Base-by-base conservation (phyloP, 805 yeast species). In the Wickerhamiella alocasiicola region DNA sequence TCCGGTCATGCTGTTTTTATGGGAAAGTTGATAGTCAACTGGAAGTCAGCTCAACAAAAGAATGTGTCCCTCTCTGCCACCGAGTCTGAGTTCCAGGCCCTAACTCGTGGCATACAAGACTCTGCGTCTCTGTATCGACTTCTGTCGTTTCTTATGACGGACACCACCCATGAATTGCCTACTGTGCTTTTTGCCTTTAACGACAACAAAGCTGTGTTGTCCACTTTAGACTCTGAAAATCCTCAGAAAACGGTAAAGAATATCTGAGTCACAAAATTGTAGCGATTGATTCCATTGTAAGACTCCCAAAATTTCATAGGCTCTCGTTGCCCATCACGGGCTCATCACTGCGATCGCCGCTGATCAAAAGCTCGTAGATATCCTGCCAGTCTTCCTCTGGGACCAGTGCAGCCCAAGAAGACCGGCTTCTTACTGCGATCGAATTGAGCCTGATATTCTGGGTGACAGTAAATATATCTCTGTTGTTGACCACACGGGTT, bases 391-490 rank as follows among this genome's bases (percentile, higher is more conserved):
- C 39, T 1, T 9, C 20, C 12, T 17, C 28, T 6, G 26, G 28
- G 6, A 29, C 31, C n/a, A 23, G 17, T 7, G 21, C n/a, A 11
- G 39, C 39, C 31, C 28, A 21, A 12, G 17, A 28, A 2, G 27
- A 26, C 11, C 44, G 25, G 2, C 32, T 28, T 6, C 40, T 36
- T 9, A 24, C 9, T 4, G 40, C 44, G 24, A 31, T 35, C 12
- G 44, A 41, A 6, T 20, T 12, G 18, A 35, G 24, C 20, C 44
- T 39, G 12, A 26, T 13, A 13, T 16, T 11, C 32, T 41, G 44
- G 4, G 44, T 41, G 23, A 21, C 36, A 5, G 36, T 36, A 20
- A 35, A 36, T 17, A 32, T 32, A 4, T 21, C 29, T 12, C 24
- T 13, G 13, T 31, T n/a, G 31, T 21, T 29, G 4, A 40, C 19